phyloP scores from a whole-genome alignment of 345 rosid genomes.

The Ceriops tagal region DNA sequence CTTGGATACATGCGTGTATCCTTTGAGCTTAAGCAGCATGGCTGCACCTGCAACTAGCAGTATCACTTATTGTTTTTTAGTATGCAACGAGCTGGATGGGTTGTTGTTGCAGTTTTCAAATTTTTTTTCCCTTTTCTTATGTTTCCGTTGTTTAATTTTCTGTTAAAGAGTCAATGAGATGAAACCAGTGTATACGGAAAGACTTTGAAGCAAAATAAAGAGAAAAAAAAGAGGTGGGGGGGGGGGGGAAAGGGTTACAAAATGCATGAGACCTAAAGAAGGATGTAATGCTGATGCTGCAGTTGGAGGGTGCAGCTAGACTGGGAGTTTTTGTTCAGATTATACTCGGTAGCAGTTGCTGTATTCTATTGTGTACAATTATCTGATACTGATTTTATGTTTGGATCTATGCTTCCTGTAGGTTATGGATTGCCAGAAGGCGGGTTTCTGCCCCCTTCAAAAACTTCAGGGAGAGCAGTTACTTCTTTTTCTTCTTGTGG shows the following conservation, averaged over 20 bases:
- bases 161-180: too few species aligned
- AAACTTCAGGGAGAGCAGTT: conserved; percentile 45
- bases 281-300: not conserved
- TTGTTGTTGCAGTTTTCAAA: too few species aligned
- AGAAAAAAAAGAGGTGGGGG: too few species aligned
- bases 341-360: not conserved
- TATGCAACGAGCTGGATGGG: conserved; percentile 3
- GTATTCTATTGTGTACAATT: not conserved
- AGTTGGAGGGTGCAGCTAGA: not conserved
- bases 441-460: conserved; percentile 39
- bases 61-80: conserved; percentile 1
- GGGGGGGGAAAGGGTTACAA: not conserved
- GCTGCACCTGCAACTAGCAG: not conserved
- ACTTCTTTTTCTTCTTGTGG: conserved; percentile 36
- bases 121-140: too few species aligned
- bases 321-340: not conserved
- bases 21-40: too few species aligned
- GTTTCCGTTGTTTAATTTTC: too few species aligned
- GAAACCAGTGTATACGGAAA: too few species aligned
- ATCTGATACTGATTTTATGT: not conserved
- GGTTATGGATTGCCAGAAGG: conserved; percentile 54
- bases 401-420: conserved; percentile 15
- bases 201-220: too few species aligned
- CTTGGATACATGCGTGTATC: too few species aligned
- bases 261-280: not conserved